Conservation (phyloP, 306 rosid species). For the Lablab purpureus region DNA sequence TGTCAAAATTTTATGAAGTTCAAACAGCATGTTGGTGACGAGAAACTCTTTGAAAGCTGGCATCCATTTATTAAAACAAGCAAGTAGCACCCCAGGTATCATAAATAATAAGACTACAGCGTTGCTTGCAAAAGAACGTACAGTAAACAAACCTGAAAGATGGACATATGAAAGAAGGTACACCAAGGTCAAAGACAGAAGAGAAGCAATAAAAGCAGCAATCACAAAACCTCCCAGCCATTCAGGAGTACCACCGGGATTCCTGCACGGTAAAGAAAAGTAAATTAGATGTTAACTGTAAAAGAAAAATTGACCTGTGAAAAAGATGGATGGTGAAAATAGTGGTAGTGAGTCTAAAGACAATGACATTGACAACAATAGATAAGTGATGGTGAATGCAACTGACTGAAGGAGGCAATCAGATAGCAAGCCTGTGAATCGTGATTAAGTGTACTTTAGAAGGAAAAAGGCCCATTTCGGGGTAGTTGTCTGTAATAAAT, state of each 20-base stretch:
- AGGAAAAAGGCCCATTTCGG: no score
- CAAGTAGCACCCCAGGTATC: constrained; percentile 6
- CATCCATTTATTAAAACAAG: constrained; percentile 27
- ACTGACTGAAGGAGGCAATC: constrained; percentile 15
- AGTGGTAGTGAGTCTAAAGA: constrained; percentile 11
- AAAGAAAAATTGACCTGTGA: constrained; percentile 30
- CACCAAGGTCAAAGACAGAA: constrained; percentile 78
- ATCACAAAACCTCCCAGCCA: constrained; percentile 82
- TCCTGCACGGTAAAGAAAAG: constrained; percentile 63
- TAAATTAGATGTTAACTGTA: constrained; percentile 33
- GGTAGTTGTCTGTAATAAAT: no score
- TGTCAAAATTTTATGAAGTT: constrained; percentile 20
- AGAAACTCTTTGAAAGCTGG: constrained; percentile 11
- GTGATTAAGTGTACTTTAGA: no score
- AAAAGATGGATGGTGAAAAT: constrained; percentile 31
- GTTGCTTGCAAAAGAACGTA: constrained; percentile 4
- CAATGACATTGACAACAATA: neutral
- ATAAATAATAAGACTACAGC: constrained; percentile 25
- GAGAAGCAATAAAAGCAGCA: constrained; percentile 66
- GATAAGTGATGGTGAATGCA: constrained; percentile 14
- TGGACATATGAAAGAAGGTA: constrained; percentile 93
- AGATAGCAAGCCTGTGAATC: no score
- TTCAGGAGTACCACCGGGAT: constrained; percentile 89
- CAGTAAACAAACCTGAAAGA: constrained; percentile 78
- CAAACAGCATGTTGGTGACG: neutral